Percentiles rank a stretch among this genome's conserved stretches.
Evolutionary conservation across 2,329 filamentous ascomycete genomes (phyloP).

Genomic region (Mycosphaerella sp.): DNA sequence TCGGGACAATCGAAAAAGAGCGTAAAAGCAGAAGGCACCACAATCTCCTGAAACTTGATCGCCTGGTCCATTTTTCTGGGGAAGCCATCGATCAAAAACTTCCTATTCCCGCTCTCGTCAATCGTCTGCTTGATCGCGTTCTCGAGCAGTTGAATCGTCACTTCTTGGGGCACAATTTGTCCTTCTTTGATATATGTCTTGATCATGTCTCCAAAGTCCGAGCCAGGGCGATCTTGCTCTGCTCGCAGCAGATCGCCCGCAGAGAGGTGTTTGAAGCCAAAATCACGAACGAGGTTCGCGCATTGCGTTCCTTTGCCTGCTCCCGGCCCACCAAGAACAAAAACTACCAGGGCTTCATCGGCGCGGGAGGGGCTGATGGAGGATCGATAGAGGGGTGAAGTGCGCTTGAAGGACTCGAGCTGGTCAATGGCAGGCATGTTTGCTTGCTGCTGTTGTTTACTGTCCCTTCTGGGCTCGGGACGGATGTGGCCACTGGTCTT

Average conservation of each 20-base stretch:
- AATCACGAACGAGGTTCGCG: conserved; percentile 75
- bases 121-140: conserved; percentile 80
- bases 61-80: conserved; percentile 97
- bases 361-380: conserved; percentile 21
- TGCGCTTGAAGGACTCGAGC: conserved; percentile 55
- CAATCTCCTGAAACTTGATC: conserved; percentile 81
- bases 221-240: conserved; percentile 81
- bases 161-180: conserved; percentile 97
- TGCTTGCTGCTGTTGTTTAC: conserved; percentile 31
- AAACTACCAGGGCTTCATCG: conserved; percentile 79
- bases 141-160: conserved; percentile 87
- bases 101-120: conserved; percentile 50
- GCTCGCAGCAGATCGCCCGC: conserved; percentile 90
- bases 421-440: conserved; percentile 51
- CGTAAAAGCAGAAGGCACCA: conserved; percentile 76
- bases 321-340: conserved; percentile 91
- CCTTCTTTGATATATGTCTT: conserved; percentile 89
- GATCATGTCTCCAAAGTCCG: conserved; percentile 88
- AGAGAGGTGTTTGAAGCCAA: conserved; percentile 86
- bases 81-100: conserved; percentile 78
- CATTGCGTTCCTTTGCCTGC: conserved; percentile 97
- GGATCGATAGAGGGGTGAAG: conserved; percentile 68
- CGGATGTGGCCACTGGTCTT: conserved; percentile 24
- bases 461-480: conserved; percentile 31
- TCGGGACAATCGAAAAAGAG: conserved; percentile 95